Evolutionary conservation across 2,329 filamentous ascomycete species (phyloP), one percentile per base, ranked within the genome.

Genomic region (Thielaviopsis ethacetica): DNA sequence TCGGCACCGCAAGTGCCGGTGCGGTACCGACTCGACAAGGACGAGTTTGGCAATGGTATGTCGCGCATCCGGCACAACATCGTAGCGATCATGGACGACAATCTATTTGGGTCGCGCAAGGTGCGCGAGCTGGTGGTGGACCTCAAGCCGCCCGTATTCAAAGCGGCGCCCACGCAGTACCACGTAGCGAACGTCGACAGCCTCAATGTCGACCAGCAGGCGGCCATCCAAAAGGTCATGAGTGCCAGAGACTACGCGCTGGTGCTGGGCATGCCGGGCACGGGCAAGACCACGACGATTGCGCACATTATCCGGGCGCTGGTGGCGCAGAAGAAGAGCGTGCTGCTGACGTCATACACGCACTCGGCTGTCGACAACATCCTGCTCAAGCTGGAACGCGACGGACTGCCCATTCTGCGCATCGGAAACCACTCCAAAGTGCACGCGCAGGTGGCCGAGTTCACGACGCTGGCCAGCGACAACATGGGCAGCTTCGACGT

Each of bases 361-460:
- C 93, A 98, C 68, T 95, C 91, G 0, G 93, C 93, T 2, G 93
- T 98, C 2, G 93, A 98, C 79, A 98, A 98, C 64, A 98, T 98
- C 65, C 74, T 98, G 6, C 75, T 98, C 62, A 98, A 98, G 71
- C 83, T 98, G 59, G 85, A 85, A 57, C 75, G 85, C 22, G 86
- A 91, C 64, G 81, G 82, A 9, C 86, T 90, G 50, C 82, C 83
- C 1, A 85, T 95, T 56, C 74, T 98, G 41, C 84, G 93, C n/a
- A 79, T 98, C 0, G 93, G 93, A 5, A 85, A 87, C 1, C 75
- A 83, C 2, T 84, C 87, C 21, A 96, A 96, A 68, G 81, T 98
- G 17, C 91, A 96, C 66, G 83, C 85, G 0, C 88, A 94, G 51
- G 88, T 98, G 1, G 85, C 86, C 64, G 78, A 88, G 22, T 97